Conservation (phyloP, 768 basidiomycete genomes). For the Lentinus tigrinus region DNA sequence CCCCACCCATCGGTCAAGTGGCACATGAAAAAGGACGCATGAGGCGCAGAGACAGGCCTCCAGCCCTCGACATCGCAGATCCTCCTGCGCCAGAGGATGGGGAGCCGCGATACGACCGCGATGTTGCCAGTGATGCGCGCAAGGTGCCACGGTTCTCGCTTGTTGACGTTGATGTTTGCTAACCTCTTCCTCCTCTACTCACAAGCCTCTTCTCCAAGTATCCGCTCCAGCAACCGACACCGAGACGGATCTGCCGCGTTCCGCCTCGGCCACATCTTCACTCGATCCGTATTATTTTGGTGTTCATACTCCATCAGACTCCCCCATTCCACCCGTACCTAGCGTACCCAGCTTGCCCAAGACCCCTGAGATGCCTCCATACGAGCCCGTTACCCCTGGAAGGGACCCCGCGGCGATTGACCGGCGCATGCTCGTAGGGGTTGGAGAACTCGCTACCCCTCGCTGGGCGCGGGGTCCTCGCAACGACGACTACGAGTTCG, state of each 20-base stretch:
- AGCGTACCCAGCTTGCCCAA: slow-evolving; percentile 39
- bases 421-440: slow-evolving; percentile 84
- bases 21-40: slow-evolving; percentile 37
- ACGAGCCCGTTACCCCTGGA: slow-evolving; percentile 68
- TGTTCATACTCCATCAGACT: slow-evolving; percentile 64
- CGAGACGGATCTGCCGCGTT: slow-evolving; percentile 54
- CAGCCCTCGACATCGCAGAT: slow-evolving; percentile 49
- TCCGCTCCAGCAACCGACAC: slow-evolving; percentile 44
- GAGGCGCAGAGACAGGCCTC: slow-evolving; percentile 51
- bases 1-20: slow-evolving; percentile 40
- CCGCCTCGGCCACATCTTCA: slow-evolving; percentile 74
- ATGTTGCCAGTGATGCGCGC: slow-evolving; percentile 26
- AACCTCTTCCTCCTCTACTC: not conserved
- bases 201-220: slow-evolving; percentile 47
- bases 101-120: slow-evolving; percentile 41
- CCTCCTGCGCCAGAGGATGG: slow-evolving; percentile 38
- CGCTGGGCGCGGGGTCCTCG: slow-evolving; percentile 72
- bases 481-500: slow-evolving; percentile 30
- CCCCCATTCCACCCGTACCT: slow-evolving; percentile 50
- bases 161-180: slow-evolving; percentile 16
- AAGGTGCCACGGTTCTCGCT: slow-evolving; percentile 32
- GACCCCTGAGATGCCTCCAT: slow-evolving; percentile 59
- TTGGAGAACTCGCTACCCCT: slow-evolving; percentile 96
- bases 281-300: slow-evolving; percentile 91
- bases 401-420: slow-evolving; percentile 81